Base-by-base conservation (phyloP, 2,329 filamentous ascomycete species). In the Colletotrichum euphorbiae region DNA sequence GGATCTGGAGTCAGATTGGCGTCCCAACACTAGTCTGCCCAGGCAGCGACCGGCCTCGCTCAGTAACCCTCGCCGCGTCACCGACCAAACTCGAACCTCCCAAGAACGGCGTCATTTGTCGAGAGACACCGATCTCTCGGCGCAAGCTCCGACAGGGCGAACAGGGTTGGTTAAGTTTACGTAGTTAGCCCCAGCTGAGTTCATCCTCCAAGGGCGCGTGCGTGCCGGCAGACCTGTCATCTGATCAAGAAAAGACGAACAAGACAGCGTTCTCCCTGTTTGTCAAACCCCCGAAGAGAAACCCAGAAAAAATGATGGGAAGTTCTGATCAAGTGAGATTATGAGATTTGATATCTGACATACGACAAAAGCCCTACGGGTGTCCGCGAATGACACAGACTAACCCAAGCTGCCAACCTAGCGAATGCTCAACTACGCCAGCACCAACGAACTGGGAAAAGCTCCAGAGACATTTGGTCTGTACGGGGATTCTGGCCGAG, bases 281-380 rank as follows among this genome's bases (percentile, higher is more conserved):
- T 28, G 28, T 15, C 36, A 15, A 38, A 15, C 11, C 1, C 28
- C 28, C 7, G 28, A 8, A 38, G 36, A 3, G 5, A 38, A 38
- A 38, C 13, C 11, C 36, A 38, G 36, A 38, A 38, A 38, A 38
- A 4, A 15, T 15, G 36, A 38, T 28, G 21, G 15, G 13, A 8
- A 28, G 33, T 33, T 43, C 3, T 11, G n/a, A 43, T 12, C n/a
- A 17, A 3, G 19, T 45, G 13, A 33, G 33, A 56, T 38, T 24
- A 12, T 65, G 62, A 66, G n/a, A 48, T 66, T 1, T 67, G 63
- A 67, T 36, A 56, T 55, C 19, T 38, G 50, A 62, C 17, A 46
- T 17, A 52, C 17, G 45, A 60, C 15, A 17, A 51, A 11, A 33
- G 11, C 2, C 3, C 6, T 21, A 36, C 15, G 50, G n/a, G 6